These are phyloP conservation scores for Grigorovia yakushimaensis DNA, from an alignment of 805 yeast species.

Conservation along the genomic window DNA sequence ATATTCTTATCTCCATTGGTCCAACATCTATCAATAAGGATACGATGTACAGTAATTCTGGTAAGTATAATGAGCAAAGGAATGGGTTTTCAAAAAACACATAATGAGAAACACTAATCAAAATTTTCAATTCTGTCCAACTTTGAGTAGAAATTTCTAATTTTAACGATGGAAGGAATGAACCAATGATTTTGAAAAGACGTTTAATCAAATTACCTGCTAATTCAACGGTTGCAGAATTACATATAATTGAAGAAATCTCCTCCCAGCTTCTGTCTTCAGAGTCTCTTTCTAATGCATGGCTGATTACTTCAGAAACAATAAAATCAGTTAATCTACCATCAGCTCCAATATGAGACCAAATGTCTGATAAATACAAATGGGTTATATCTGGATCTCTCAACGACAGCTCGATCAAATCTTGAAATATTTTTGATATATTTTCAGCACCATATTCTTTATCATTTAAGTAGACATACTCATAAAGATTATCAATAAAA, in stretches of 20 bases:
- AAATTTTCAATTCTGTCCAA: conserved; percentile 63
- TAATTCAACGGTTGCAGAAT: conserved; percentile 61
- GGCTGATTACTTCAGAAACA: conserved; percentile 64
- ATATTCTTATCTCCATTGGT: conserved; percentile 46
- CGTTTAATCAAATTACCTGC: conserved; percentile 55
- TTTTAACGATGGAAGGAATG: conserved; percentile 35
- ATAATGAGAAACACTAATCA: conserved; percentile 53
- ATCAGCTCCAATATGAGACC: conserved; percentile 59
- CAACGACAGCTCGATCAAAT: conserved; percentile 50
- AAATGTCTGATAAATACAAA: conserved; percentile 48
- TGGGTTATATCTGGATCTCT: conserved; percentile 39
- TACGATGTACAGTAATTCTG: conserved; percentile 61
- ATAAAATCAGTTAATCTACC: conserved; percentile 47
- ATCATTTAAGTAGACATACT: conserved; percentile 43
- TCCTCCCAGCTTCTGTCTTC: conserved; percentile 62
- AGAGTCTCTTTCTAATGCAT: conserved; percentile 69
- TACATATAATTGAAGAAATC: conserved; percentile 50
- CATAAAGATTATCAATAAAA: conserved; percentile 63
- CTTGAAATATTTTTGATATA: conserved; percentile 51
- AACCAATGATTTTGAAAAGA: conserved; percentile 44
- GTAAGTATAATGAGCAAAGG: conserved; percentile 53
- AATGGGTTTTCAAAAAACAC: conserved; percentile 61
- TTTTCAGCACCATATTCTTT: conserved; percentile 51
- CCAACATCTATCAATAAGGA: conserved; percentile 48
- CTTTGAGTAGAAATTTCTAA: conserved; percentile 38